Conservation (phyloP, 2,329 filamentous ascomycete genomes). For the Pleoardoris graminearum region DNA sequence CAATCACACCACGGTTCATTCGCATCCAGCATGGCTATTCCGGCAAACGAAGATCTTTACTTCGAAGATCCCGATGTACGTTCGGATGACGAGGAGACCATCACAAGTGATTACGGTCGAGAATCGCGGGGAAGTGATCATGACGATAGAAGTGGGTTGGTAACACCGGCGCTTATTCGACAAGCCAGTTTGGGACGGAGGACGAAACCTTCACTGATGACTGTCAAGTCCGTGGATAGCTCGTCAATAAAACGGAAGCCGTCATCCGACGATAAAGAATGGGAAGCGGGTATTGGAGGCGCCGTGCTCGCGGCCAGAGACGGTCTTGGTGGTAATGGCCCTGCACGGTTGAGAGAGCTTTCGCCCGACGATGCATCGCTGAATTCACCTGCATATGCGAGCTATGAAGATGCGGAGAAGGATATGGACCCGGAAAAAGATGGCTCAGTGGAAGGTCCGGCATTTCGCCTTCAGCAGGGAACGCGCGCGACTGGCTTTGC, state of each 20-base stretch:
- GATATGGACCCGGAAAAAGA: constrained; percentile 37
- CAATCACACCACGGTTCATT: constrained; percentile 49
- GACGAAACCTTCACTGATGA: constrained; percentile 53
- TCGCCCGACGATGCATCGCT: constrained; percentile 27
- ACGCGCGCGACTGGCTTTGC: constrained; percentile 39
- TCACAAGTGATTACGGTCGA: constrained; percentile 36
- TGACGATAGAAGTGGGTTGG: constrained; percentile 44
- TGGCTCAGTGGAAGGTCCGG: constrained; percentile 28
- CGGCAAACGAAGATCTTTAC: constrained; percentile 49
- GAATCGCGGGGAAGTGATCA: constrained; percentile 38
- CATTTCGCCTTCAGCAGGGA: constrained; percentile 37
- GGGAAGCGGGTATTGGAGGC: constrained; percentile 27
- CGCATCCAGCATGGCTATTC: constrained; percentile 55
- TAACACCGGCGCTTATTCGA: constrained; percentile 42
- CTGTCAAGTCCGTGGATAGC: constrained; percentile 50
- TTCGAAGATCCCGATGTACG: constrained; percentile 40
- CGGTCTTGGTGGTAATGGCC: constrained; percentile 13
- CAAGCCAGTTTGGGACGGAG: constrained; percentile 55
- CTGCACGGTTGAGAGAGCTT: neutral
- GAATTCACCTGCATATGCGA: constrained; percentile 27
- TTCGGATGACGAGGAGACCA: constrained; percentile 46
- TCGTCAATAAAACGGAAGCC: constrained; percentile 25
- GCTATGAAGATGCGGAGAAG: constrained; percentile 29
- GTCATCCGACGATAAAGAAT: constrained; percentile 13
- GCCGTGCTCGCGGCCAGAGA: constrained; percentile 32